phyloP scores from a whole-genome alignment of 371 early-diverging fungal species.

The Funneliformis caledonium region DNA sequence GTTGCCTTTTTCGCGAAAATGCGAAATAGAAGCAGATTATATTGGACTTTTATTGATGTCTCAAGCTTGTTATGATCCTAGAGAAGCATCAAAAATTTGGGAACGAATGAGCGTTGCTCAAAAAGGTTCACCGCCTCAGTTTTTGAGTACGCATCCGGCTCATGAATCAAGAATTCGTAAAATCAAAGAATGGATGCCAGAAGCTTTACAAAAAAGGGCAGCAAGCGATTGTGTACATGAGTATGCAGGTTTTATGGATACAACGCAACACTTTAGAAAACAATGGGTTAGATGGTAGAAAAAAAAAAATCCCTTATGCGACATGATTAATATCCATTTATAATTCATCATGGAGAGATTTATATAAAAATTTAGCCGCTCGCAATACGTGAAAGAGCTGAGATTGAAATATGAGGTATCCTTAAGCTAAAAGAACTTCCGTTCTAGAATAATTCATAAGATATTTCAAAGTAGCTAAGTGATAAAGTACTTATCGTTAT shows the following conservation, averaged over 20 bases:
- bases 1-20: conserved; percentile 87
- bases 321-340: too few species aligned
- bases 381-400: too few species aligned
- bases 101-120: conserved; percentile 55
- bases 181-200: conserved; percentile 73
- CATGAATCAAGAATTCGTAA: conserved; percentile 71
- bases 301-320: too few species aligned
- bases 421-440: too few species aligned
- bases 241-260: conserved; percentile 14
- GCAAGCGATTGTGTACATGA: conserved; percentile 45
- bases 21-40: conserved; percentile 92
- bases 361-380: too few species aligned
- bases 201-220: conserved; percentile 56
- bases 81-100: conserved; percentile 74
- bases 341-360: too few species aligned
- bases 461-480: too few species aligned
- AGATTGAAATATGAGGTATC: too few species aligned
- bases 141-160: conserved; percentile 88
- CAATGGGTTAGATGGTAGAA: conserved; percentile 34
- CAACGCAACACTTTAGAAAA: neutral
- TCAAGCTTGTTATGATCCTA: conserved; percentile 91
- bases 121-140: conserved; percentile 57
- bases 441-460: too few species aligned
- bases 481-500: too few species aligned
- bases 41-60: conserved; percentile 90